Base-by-base conservation (phyloP, 169 alveolate species). In the Condylostoma magnum region DNA sequence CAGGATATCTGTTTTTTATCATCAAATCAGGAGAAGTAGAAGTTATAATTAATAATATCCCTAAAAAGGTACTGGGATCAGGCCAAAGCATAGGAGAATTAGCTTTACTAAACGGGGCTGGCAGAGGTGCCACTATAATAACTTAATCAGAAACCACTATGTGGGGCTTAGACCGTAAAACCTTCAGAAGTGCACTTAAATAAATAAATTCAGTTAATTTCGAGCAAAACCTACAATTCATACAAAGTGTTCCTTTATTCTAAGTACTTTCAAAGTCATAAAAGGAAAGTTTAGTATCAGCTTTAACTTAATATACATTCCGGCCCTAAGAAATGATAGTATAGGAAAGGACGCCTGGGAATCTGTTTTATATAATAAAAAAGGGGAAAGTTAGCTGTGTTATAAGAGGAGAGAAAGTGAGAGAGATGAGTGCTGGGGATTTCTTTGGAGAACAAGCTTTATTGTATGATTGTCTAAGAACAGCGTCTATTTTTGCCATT, bases 71-170 rank as follows among this genome's bases (percentile, higher is more conserved):
- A 34, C 75, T 96, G 90, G 80, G 83, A 28, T 80, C 87, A 48
- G 99, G 99, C 1, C 89, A 87, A 27, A 95, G 99, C 6, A 97
- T 98, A 60, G 99, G 99, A 5, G 99, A 98, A 76, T 91, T 98
- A 44, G 99, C 99, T 15, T 88, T 98, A 55, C 92, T 98, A 38
- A 97, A 97, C 76, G 96, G 97, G 77, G 93, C 98, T 22, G 99
- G 97, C 28, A 91, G 99, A 70, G 93, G 99, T 37, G 99, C 99
- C 4, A 94, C 99, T 3, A 95, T 97, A 27, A 70, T 41, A 10
- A 51, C 87, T 4, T 48, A 48, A 18, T 60, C 46, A 5, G 31
- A 50, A 6, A 25, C 30, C 25, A 20, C 34, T 4, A 31, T 96
- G 22, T 96, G 99, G 98, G 98, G 98, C 15, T 96, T 96, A n/a